A percentile compares a stretch with the other conserved stretches of the same genome.
phyloP scores from a whole-genome alignment of 495 filamentous ascomycete genomes.

The Eremomyces bilateralis region DNA sequence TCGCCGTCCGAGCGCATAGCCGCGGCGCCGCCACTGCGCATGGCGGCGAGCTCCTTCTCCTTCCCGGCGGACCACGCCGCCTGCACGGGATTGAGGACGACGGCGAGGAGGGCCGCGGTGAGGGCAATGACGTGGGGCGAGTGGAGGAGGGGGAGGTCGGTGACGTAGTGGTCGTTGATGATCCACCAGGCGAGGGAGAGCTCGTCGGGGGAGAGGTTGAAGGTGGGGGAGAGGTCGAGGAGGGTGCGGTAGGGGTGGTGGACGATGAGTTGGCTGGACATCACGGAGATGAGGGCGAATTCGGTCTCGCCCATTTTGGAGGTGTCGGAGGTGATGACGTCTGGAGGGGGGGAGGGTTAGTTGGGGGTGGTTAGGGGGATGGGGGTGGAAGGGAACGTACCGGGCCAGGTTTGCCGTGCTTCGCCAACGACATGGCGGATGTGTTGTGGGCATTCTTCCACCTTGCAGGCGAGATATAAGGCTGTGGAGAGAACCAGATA shows the following conservation, averaged over 20 bases:
- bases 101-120: constrained; percentile 68
- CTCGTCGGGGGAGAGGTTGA: constrained; percentile 60
- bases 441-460: constrained; percentile 95
- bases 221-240: constrained; percentile 42
- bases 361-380: constrained; percentile 5
- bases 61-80: constrained; percentile 12
- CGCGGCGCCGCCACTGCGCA: constrained; percentile 1
- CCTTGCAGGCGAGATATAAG: constrained; percentile 90
- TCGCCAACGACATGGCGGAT: constrained; percentile 74
- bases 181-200: constrained; percentile 57
- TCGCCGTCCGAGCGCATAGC: no score
- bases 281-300: constrained; percentile 84
- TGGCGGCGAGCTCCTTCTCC: constrained; percentile 7
- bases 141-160: constrained; percentile 72
- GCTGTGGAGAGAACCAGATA: constrained; percentile 81
- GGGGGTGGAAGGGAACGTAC: constrained; percentile 21
- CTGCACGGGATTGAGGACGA: constrained; percentile 47
- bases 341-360: constrained; percentile 4
- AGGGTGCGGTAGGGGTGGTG: constrained; percentile 94
- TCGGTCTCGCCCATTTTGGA: constrained; percentile 87
- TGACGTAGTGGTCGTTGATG: constrained; percentile 93
- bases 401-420: constrained; percentile 70
- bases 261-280: constrained; percentile 83
- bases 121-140: constrained; percentile 80
- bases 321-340: constrained; percentile 46